Evolutionary conservation across 1,284 basidiomycete species (phyloP), one percentile per base, ranked within the genome.

Genomic region (Austroboletus novae-zelandiae): DNA sequence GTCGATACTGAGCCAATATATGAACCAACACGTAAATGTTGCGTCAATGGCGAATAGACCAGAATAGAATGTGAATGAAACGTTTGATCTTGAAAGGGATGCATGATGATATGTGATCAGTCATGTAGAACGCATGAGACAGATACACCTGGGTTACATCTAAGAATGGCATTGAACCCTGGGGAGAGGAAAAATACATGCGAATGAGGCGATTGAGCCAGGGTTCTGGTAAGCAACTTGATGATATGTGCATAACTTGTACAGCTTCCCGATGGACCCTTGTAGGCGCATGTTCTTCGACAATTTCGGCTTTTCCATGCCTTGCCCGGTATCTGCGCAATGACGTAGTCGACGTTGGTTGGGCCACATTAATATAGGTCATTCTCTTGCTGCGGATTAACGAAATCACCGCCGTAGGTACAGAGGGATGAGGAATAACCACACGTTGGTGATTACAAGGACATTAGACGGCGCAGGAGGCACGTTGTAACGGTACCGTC

Each of bases 401-500:
- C 47, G 43, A 57, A 52, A 52, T 35, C 18, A 9, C 41, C 25
- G 18, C 11, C 40, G 53, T 46, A 37, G 42, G 51, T 57, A 30
- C 48, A 14, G 23, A 57, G 45, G 43, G 57, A 40, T 46, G 45
- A 41, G 45, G 48, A 23, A 25, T 43, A 42, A 36, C 43, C 13
- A 40, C 53, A 43, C 18, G 47, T 47, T 50, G 40, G 37, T 52
- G 45, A 52, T 61, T 40, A 36, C 20, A 18, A 40, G 46, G 32
- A 32, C 15, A 51, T 57, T 43, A 54, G 49, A 46, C 29, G 43
- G 41, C 29, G n/a, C 30, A 49, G 15, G 6, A 17, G 30, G 31
- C 57, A 61, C 50, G 60, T 48, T 55, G 48, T 5, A 46, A 39
- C 35, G 53, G 25, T 45, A 47, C 61, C 27, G 18, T 43, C 35